Conservation (phyloP, 805 yeast species). For the Trichomonascus vanleenenianus region DNA sequence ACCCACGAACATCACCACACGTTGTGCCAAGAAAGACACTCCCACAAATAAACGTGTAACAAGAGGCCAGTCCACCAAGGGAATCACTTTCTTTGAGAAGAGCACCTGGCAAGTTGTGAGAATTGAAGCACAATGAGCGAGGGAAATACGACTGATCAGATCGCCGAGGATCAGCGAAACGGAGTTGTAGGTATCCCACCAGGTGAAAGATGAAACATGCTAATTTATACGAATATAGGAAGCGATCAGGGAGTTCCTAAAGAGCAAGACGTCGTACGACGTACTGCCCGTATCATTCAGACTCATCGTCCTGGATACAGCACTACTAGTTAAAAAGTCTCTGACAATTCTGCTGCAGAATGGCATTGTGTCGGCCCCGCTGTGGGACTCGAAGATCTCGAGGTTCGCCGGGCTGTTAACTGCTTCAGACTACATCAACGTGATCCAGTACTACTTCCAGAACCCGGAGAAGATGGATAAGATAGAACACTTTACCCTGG, state of each 20-base stretch:
- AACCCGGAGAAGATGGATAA: constrained; percentile 77
- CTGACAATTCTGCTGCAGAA: constrained; percentile 85
- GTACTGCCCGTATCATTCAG: constrained; percentile 93
- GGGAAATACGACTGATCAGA: constrained; percentile 5
- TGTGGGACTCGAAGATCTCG: constrained; percentile 88
- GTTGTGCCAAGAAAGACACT: no score
- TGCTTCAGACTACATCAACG: constrained; percentile 87
- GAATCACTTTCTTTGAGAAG: no score
- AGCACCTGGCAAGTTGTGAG: no score
- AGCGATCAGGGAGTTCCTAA: constrained; percentile 75
- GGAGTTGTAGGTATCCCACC: constrained; percentile 9
- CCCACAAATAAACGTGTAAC: no score
- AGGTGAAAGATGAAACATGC: neutral
- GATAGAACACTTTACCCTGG: constrained; percentile 77
- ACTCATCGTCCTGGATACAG: constrained; percentile 86
- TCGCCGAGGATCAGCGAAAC: constrained; percentile 10
- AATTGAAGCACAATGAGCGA: no score
- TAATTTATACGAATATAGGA: constrained; percentile 30
- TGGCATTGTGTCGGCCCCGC: constrained; percentile 91
- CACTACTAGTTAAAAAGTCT: constrained; percentile 82
- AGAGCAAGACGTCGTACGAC: constrained; percentile 90
- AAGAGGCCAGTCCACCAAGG: no score
- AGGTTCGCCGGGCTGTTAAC: constrained; percentile 92
- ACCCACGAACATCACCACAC: no score
- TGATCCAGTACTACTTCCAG: constrained; percentile 87